phyloP scores from a whole-genome alignment of 805 yeast species.

The Limtongozyma cylindracea region DNA sequence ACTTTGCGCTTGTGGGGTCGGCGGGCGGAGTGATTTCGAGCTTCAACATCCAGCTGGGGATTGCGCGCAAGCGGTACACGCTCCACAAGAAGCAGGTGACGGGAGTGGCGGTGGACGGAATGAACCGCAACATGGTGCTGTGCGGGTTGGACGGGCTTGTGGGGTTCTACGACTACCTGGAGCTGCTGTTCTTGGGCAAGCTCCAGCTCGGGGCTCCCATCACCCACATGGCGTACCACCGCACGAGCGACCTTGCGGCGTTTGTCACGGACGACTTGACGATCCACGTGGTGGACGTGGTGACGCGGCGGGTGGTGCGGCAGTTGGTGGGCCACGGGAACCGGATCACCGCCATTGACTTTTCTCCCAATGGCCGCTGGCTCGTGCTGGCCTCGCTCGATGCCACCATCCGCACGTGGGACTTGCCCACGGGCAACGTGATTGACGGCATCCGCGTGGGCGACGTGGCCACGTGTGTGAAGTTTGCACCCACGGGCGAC shows the following conservation, averaged over 20 bases:
- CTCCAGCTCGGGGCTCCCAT: slow-evolving; percentile 53
- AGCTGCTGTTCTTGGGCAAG: slow-evolving; percentile 40
- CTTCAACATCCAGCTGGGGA: slow-evolving; percentile 84
- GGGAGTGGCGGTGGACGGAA: slow-evolving; percentile 72
- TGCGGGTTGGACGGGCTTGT: slow-evolving; percentile 76
- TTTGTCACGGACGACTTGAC: slow-evolving; percentile 70
- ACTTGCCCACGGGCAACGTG: slow-evolving; percentile 89
- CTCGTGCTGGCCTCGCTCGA: slow-evolving; percentile 64
- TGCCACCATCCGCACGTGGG: slow-evolving; percentile 87
- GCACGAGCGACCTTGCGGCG: slow-evolving; percentile 66
- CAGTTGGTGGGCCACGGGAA: slow-evolving; percentile 76
- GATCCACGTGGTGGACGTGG: slow-evolving; percentile 59
- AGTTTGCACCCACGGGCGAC: slow-evolving; percentile 74
- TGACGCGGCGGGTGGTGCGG: slow-evolving; percentile 65
- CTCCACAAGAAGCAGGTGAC: slow-evolving; percentile 63
- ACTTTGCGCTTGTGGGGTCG: slow-evolving; percentile 83
- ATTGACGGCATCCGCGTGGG: slow-evolving; percentile 72
- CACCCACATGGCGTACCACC: slow-evolving; percentile 53
- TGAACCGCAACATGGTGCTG: slow-evolving; percentile 73
- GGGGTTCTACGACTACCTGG: slow-evolving; percentile 66
- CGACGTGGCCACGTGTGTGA: slow-evolving; percentile 56
- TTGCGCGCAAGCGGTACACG: slow-evolving; percentile 39
- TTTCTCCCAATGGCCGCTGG: slow-evolving; percentile 94
- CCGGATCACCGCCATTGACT: slow-evolving; percentile 68
- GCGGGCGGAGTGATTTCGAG: slow-evolving; percentile 64